Conservation (phyloP, 176 grass and related monocot species). For the Oryza meridionalis region DNA sequence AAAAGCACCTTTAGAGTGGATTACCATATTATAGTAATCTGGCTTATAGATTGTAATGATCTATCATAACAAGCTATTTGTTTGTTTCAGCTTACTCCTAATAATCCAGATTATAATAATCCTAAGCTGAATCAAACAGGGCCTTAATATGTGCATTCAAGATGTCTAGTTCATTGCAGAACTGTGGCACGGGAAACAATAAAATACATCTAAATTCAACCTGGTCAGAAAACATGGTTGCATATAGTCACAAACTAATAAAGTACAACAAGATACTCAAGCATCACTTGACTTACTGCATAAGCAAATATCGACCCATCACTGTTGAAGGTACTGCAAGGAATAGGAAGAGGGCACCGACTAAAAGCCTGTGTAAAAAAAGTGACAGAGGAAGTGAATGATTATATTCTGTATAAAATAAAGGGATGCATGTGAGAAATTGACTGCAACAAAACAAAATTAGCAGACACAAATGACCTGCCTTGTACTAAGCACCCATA, state of each 20-base stretch:
- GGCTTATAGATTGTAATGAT: no score
- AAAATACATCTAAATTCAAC: neutral
- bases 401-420: conserved; percentile 37
- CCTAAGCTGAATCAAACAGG: no score
- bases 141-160: neutral
- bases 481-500: conserved; percentile 13
- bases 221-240: neutral
- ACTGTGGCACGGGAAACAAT: neutral
- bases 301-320: conserved; percentile 98
- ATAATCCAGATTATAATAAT: no score
- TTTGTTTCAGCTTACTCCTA: no score
- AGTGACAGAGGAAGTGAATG: conserved; percentile 15
- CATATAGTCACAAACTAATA: neutral
- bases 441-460: conserved; percentile 6
- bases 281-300: conserved; percentile 60
- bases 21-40: no score
- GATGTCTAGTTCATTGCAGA: neutral
- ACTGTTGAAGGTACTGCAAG: conserved; percentile 90
- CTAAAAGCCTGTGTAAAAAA: conserved; percentile 66
- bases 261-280: conserved; percentile 12
- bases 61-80: no score
- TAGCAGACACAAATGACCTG: neutral
- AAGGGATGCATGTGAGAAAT: neutral
- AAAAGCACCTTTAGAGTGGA: no score
- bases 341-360: conserved; percentile 80